Percentiles rank a stretch among this genome's conserved stretches.
Conservation (phyloP, 208 protist species). For the Leishmania guyanensis region DNA sequence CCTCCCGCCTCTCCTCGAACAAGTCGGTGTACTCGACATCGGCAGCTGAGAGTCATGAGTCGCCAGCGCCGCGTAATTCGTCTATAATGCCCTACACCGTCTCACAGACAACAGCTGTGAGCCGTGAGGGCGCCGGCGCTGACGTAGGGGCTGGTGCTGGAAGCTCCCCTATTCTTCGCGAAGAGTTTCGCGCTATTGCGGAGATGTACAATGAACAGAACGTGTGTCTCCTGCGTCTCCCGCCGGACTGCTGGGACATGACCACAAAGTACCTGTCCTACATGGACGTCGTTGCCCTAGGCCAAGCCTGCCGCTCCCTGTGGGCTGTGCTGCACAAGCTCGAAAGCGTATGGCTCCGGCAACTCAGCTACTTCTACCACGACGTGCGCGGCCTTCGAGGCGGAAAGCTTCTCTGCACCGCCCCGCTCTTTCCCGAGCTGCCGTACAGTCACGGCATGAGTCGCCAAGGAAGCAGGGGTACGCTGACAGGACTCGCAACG, state of each 20-base stretch:
- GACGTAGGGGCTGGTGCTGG: not conserved
- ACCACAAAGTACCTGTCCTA: conserved; percentile 46
- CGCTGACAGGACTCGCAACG: not conserved
- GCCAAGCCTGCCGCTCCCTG: conserved; percentile 52
- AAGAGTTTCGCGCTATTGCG: conserved; percentile 38
- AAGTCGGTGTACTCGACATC: conserved; percentile 16
- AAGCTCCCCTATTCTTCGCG: conserved; percentile 1
- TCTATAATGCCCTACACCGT: not conserved
- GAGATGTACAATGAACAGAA: conserved; percentile 28
- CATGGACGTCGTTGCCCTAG: conserved; percentile 48
- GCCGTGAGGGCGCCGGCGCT: not conserved
- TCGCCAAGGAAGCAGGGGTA: not conserved
- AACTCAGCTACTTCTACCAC: conserved; percentile 63
- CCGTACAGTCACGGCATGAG: not conserved
- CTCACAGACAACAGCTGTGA: not conserved
- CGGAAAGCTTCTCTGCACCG: conserved; percentile 53
- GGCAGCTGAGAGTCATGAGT: not conserved
- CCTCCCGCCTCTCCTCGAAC: conserved; percentile 30
- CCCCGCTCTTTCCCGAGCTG: conserved; percentile 30
- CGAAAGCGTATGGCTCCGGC: conserved; percentile 70
- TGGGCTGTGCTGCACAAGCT: conserved; percentile 43
- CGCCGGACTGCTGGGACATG: conserved; percentile 49
- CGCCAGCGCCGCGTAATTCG: not conserved
- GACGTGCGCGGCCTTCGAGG: conserved; percentile 59
- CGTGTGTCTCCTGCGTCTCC: conserved; percentile 36